These are phyloP conservation scores for Solanum okadae DNA, from an alignment of 257 asterid genomes.

Conservation along the genomic window DNA sequence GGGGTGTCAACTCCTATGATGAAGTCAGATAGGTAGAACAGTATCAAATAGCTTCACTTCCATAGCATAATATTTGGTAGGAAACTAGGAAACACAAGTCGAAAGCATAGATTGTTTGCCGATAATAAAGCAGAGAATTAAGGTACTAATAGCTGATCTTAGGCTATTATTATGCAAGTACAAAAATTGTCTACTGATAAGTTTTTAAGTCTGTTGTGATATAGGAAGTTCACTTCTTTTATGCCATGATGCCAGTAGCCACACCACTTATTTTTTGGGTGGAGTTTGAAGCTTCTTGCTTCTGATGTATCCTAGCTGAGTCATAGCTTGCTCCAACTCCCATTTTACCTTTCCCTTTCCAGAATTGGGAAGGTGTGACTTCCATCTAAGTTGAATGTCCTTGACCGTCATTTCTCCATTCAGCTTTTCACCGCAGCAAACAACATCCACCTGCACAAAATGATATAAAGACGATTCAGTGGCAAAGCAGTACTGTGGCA, in stretches of 20 bases:
- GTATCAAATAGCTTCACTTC: not conserved
- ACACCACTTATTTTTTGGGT: not conserved
- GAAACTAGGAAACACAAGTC: not conserved
- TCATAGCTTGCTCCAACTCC: not conserved
- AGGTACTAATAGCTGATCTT: too few species aligned
- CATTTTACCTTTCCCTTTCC: not conserved
- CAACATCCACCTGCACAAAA: not conserved
- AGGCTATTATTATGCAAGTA: not conserved
- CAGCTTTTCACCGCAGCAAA: not conserved
- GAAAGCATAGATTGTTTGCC: not conserved
- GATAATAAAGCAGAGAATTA: too few species aligned
- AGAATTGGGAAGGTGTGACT: not conserved
- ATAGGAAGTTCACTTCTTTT: too few species aligned
- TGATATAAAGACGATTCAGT: too few species aligned
- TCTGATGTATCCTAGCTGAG: not conserved
- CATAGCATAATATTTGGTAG: not conserved
- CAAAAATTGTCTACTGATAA: not conserved
- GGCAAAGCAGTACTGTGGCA: too few species aligned
- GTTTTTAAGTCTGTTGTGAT: not conserved
- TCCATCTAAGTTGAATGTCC: not conserved
- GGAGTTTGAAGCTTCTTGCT: not conserved
- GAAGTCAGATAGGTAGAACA: too few species aligned
- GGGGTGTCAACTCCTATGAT: too few species aligned
- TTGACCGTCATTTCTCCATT: not conserved
- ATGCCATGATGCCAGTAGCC: too few species aligned